Conservation (phyloP, 2,329 filamentous ascomycete genomes). For the Fusarium sp. region DNA sequence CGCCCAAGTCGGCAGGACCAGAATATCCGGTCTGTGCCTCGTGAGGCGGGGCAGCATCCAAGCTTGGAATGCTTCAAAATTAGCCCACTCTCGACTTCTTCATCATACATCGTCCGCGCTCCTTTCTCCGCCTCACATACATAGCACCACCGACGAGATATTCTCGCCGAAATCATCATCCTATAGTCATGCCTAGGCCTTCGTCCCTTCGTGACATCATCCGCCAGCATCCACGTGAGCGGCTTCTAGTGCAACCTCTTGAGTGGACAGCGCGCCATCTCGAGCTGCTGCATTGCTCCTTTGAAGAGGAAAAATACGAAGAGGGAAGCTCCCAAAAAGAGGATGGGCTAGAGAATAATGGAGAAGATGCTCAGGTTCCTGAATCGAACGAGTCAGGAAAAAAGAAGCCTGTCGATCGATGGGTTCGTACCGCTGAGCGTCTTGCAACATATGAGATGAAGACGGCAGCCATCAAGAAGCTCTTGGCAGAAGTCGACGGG, state of each 20-base stretch:
- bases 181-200: constrained; percentile 2
- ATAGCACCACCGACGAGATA: background rate
- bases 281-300: constrained; percentile 28
- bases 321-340: background rate
- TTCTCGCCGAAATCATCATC: background rate
- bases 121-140: background rate
- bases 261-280: constrained; percentile 40
- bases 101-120: background rate
- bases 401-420: constrained; percentile 19
- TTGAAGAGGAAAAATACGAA: constrained; percentile 4
- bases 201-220: constrained; percentile 33
- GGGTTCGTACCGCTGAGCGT: constrained; percentile 29
- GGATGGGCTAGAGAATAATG: background rate
- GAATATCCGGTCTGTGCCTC: background rate
- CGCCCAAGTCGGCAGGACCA: background rate
- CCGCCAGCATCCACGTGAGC: constrained; percentile 40
- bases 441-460: constrained; percentile 38
- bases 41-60: background rate
- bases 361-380: background rate
- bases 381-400: background rate
- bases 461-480: constrained; percentile 32
- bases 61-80: background rate
- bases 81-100: background rate
- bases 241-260: constrained; percentile 38
- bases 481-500: constrained; percentile 33